These are phyloP conservation scores for Malassezia psittaci DNA, from an alignment of 1,284 basidiomycete species.

Conservation along the genomic window DNA sequence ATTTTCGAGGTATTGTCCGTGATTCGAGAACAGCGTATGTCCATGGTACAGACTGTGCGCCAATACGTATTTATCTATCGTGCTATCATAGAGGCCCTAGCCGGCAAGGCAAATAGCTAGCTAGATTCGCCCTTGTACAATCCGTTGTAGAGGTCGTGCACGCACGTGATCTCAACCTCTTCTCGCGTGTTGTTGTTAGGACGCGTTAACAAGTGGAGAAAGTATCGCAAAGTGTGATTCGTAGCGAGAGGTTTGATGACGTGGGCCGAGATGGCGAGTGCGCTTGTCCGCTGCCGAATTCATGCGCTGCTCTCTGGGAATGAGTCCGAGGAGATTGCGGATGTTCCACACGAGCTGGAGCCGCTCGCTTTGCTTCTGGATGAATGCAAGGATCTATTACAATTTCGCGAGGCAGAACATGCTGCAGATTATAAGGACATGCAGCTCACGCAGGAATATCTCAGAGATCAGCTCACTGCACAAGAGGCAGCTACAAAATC, in stretches of 20 bases:
- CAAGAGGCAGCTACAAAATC: neutral
- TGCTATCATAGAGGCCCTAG: constrained; percentile 30
- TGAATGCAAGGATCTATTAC: constrained; percentile 13
- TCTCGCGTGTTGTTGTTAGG: neutral
- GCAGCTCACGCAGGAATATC: neutral
- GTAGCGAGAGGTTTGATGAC: neutral
- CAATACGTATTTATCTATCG: constrained; percentile 44
- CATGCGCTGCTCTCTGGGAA: neutral
- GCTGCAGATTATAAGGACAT: neutral
- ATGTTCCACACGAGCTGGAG: neutral
- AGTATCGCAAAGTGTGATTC: too few relatives aligned
- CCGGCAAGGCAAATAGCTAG: neutral
- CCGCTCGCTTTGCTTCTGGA: constrained; percentile 2
- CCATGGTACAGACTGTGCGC: constrained; percentile 38
- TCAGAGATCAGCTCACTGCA: neutral
- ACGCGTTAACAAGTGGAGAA: neutral
- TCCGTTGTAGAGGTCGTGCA: neutral
- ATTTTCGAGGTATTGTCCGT: constrained; percentile 4
- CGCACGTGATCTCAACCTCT: neutral
- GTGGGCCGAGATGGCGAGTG: neutral
- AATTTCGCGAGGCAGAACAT: constrained; percentile 9
- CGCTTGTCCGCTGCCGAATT: neutral
- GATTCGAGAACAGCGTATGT: constrained; percentile 44
- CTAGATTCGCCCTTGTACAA: neutral
- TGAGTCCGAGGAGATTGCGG: neutral